A percentile compares a stretch with the other conserved stretches of the same genome.
Conservation (phyloP, 306 rosid genomes). For the Bauhinia variegata region DNA sequence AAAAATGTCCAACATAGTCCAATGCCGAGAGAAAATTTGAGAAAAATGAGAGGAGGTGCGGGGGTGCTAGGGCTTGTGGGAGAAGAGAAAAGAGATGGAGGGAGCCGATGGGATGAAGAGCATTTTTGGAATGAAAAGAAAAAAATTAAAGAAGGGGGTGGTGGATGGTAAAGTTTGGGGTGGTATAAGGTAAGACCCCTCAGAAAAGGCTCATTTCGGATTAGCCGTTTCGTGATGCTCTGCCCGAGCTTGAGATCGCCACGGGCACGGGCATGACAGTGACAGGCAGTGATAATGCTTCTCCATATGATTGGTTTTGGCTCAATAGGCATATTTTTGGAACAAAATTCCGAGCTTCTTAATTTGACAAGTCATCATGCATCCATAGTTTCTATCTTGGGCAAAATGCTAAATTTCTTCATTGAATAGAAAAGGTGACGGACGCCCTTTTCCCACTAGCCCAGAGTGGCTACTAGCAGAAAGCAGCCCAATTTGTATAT, state of each 20-base stretch:
- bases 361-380: constrained; percentile 79
- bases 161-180: too few species aligned
- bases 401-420: constrained; percentile 57
- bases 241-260: constrained; percentile 76
- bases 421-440: constrained; percentile 64
- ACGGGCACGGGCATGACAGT: constrained; percentile 65
- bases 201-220: constrained; percentile 64
- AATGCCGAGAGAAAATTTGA: too few species aligned
- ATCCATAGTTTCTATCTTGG: constrained; percentile 86
- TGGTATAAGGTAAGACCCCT: too few species aligned
- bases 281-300: constrained; percentile 72
- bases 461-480: constrained; percentile 91
- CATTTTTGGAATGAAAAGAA: too few species aligned
- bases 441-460: constrained; percentile 65
- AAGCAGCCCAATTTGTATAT: constrained; percentile 77
- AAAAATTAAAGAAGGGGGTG: too few species aligned
- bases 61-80: too few species aligned
- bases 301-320: constrained; percentile 75
- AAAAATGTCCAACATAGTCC: too few species aligned
- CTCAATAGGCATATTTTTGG: constrained; percentile 64
- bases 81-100: too few species aligned
- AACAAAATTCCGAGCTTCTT: constrained; percentile 75
- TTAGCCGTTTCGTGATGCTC: constrained; percentile 61
- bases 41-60: too few species aligned
- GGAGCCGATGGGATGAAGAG: too few species aligned